A percentile compares a stretch with the other conserved stretches of the same genome.
Evolutionary conservation across 768 basidiomycete genomes (phyloP).

Genomic region (Boletus rubropictus): DNA sequence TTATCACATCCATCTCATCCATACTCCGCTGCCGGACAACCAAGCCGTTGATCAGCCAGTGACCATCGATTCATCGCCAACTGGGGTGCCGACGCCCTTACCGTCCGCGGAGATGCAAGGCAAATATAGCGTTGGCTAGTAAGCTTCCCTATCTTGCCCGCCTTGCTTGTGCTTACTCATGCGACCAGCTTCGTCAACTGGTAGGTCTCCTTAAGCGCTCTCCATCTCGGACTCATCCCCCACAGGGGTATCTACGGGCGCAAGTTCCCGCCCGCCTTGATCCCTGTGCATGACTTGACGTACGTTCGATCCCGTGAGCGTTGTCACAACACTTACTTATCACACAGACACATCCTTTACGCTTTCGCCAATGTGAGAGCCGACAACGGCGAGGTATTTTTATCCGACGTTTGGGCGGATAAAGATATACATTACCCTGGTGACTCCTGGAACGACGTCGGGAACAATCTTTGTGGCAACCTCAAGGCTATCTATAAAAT

Average conservation of each 20-base stretch:
- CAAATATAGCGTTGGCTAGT: constrained; percentile 82
- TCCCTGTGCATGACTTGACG: constrained; percentile 85
- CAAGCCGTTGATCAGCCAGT: constrained; percentile 16
- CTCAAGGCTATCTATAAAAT: constrained; percentile 89
- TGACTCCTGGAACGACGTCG: constrained; percentile 91
- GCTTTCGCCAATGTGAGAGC: constrained; percentile 87
- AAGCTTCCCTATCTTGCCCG: constrained; percentile 28
- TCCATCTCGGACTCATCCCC: constrained; percentile 4
- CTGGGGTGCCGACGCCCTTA: constrained; percentile 11
- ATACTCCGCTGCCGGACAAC: constrained; percentile 4
- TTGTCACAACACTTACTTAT: constrained; percentile 6
- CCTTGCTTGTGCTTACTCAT: constrained; percentile 8
- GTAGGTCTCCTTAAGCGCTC: constrained; percentile 31
- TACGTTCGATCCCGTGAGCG: constrained; percentile 32
- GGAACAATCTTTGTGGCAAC: constrained; percentile 91
- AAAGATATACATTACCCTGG: constrained; percentile 94
- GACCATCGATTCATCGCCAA: constrained; percentile 5
- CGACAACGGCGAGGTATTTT: constrained; percentile 78
- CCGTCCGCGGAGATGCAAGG: constrained; percentile 38
- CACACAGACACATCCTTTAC: constrained; percentile 74
- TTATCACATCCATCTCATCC: constrained; percentile 26
- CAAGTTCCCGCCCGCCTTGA: constrained; percentile 81
- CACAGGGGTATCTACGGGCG: constrained; percentile 91
- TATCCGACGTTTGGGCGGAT: constrained; percentile 94
- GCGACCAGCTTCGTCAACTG: constrained; percentile 68